Conservation (phyloP, 306 rosid genomes). For the Cucurbita pepo region DNA sequence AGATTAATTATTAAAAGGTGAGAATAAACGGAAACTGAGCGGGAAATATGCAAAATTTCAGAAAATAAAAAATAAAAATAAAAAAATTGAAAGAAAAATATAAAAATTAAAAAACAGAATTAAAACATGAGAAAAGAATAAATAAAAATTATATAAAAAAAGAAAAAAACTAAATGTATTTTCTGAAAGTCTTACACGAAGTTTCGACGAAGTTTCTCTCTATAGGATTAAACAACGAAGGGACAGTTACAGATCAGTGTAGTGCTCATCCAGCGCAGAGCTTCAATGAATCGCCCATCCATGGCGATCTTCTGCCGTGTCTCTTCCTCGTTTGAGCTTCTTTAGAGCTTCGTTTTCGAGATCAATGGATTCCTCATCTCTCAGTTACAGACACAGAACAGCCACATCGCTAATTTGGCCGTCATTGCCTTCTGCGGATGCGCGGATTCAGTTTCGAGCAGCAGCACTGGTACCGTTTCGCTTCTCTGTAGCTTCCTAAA, state of each 20-base stretch:
- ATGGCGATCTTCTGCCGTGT: neutral
- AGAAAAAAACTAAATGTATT: too few species aligned
- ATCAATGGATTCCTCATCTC: neutral
- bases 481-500: neutral
- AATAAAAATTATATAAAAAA: too few species aligned
- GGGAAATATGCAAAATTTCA: too few species aligned
- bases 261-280: neutral
- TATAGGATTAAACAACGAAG: neutral
- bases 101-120: too few species aligned
- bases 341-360: neutral
- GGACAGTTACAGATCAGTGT: neutral
- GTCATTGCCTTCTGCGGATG: neutral
- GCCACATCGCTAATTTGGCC: neutral
- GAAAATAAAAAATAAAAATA: too few species aligned
- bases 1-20: too few species aligned
- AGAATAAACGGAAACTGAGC: too few species aligned
- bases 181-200: neutral
- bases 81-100: too few species aligned
- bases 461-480: neutral
- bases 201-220: neutral
- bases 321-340: neutral
- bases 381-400: neutral
- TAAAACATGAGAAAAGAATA: too few species aligned
- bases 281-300: neutral
- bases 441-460: neutral